Evolutionary conservation across 768 basidiomycete genomes (phyloP), one percentile per base, ranked within the genome.

Genomic region (Phylloporus arenicola): DNA sequence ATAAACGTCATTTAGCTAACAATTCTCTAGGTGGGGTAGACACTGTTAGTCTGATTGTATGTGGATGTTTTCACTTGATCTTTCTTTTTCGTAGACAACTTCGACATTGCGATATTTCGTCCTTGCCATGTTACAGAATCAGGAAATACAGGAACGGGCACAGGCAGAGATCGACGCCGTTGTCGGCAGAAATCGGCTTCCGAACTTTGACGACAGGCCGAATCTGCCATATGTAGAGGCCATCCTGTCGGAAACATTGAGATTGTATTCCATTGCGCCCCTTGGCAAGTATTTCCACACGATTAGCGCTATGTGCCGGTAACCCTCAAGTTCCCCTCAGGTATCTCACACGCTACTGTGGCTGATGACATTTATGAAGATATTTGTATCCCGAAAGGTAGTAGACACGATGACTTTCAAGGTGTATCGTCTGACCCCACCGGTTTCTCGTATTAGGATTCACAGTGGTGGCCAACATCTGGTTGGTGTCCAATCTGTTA

Each of bases 121-220:
- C 51, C 56, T 70, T n/a, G 62, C 62, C n/a, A 72, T 71, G 66
- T 30, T 64, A 6, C 51, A 52, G 6, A 25, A 68, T 47, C 70
- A 66, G 1, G 63, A 63, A 11, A 59, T 64, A 16, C 68, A 71
- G 42, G 40, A 46, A 7, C 54, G 51, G 30, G 70, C 70, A 27
- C 58, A 66, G 4, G 59, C 60, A 29, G 70, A 70, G 49, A 49
- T 72, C 9, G 59, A 63, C 12, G 33, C 43, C 0, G 60, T 65
- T 16, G 53, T 71, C 25, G 71, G 72, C 4, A 52, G 35, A 12
- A 45, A 53, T 38, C 48, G 64, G 11, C 52, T 69, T 14, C 70
- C 70, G 4, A 46, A 45, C 13, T 58, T 64, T 17, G 56, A 51
- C 16, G 64, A 69, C 30, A 47, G 56, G 45, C 47, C 52, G 6